These are phyloP conservation scores for Hypoxylon sp. DNA, from an alignment of 2,329 filamentous ascomycete genomes.

Conservation along the genomic window DNA sequence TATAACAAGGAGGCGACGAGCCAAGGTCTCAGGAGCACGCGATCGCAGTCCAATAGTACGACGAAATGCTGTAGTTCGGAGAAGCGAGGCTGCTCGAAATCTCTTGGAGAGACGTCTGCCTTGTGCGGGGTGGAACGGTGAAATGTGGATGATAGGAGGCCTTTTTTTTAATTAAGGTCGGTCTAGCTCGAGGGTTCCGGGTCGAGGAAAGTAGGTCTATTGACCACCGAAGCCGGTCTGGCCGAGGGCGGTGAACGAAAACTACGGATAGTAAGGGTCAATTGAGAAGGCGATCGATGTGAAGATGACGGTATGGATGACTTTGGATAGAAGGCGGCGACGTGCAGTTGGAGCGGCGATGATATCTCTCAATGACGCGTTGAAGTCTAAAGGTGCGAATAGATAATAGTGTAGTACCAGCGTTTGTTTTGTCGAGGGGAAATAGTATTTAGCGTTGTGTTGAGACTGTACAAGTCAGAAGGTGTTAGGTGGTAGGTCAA, in stretches of 20 bases:
- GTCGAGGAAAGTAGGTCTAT: constrained; percentile 1
- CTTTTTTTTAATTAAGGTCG: constrained; percentile 24
- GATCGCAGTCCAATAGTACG: neutral
- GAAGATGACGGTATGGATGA: constrained; percentile 10
- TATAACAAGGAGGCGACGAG: neutral
- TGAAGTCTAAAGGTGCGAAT: constrained; percentile 3
- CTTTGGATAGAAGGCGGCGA: constrained; percentile 20
- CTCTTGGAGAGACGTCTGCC: constrained; percentile 18
- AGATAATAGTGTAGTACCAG: constrained; percentile 4
- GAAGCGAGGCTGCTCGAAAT: constrained; percentile 22
- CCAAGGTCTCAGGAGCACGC: constrained; percentile 8
- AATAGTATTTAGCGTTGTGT: constrained; percentile 9
- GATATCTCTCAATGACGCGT: constrained; percentile 22
- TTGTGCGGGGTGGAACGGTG: constrained; percentile 41
- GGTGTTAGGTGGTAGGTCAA: constrained; percentile 35
- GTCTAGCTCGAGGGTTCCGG: constrained; percentile 18
- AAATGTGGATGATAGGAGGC: constrained; percentile 26
- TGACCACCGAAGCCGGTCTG: constrained; percentile 19
- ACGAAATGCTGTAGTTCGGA: constrained; percentile 1
- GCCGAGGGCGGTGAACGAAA: constrained; percentile 8
- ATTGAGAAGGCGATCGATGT: constrained; percentile 26
- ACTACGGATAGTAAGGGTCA: constrained; percentile 18
- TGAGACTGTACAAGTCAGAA: constrained; percentile 11
- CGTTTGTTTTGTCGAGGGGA: neutral
- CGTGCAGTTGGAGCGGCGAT: constrained; percentile 10